Percentiles rank a stretch among this genome's conserved stretches.
phyloP scores from a whole-genome alignment of 768 basidiomycete genomes.

The Sarcodon sp. region DNA sequence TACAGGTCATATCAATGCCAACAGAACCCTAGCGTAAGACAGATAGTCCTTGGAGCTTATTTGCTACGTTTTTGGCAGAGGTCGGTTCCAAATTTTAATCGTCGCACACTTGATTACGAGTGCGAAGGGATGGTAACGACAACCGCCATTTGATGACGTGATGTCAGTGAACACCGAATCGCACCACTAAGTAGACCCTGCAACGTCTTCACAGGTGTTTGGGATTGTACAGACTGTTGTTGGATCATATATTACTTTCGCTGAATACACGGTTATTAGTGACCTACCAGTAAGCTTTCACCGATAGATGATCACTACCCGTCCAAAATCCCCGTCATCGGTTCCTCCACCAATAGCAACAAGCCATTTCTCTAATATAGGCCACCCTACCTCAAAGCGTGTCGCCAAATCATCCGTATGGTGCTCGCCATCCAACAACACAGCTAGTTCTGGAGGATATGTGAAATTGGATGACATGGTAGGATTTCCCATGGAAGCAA shows the following conservation, averaged over 20 bases:
- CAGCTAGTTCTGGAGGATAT: slow-evolving; percentile 45
- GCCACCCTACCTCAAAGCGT: slow-evolving; percentile 76
- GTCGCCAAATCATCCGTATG: slow-evolving; percentile 87
- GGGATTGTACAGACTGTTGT: no score
- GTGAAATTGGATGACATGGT: slow-evolving; percentile 3
- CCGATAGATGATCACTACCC: slow-evolving; percentile 68
- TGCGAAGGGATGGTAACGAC: no score
- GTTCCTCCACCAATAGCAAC: slow-evolving; percentile 42
- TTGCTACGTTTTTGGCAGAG: no score
- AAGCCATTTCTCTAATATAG: slow-evolving; percentile 64
- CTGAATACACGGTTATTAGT: no score
- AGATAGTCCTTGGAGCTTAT: not conserved
- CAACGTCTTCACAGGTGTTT: no score
- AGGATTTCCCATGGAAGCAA: no score
- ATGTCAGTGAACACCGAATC: no score
- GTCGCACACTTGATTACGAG: no score
- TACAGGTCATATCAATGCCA: slow-evolving; percentile 83
- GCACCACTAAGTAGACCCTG: no score
- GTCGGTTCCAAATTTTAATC: no score
- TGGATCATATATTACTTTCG: no score
- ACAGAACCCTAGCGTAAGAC: slow-evolving; percentile 55
- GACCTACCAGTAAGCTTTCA: slow-evolving; percentile 18
- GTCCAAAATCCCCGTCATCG: slow-evolving; percentile 54
- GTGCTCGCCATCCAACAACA: slow-evolving; percentile 77
- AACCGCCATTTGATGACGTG: no score